Conservation (phyloP, 2,329 filamentous ascomycete species). For the Pseudocercospora fijiensis region DNA sequence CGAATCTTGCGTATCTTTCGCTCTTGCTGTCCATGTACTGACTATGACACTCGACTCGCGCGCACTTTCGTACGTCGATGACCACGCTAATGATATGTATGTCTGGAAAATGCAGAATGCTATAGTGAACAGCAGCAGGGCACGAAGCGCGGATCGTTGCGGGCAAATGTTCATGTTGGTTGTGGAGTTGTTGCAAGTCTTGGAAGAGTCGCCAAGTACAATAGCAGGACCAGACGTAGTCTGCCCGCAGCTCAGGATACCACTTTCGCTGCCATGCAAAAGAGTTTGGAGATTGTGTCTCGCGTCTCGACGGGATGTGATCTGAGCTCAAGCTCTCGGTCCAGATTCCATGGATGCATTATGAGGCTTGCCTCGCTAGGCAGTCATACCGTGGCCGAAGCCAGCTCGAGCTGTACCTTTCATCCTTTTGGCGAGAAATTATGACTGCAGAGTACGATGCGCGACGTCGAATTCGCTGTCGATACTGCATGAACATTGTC, state of each 20-base stretch:
- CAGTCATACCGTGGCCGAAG: not conserved
- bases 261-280: not conserved
- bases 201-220: not conserved
- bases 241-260: not conserved
- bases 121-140: not conserved
- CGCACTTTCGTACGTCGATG: not conserved
- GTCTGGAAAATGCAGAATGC: not conserved
- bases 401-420: not conserved
- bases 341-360: not conserved
- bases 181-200: not conserved
- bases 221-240: not conserved
- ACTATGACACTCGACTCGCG: not conserved
- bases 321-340: not conserved
- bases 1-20: not conserved
- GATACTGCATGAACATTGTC: not conserved
- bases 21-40: not conserved
- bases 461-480: not conserved
- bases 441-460: not conserved
- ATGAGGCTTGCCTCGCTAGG: not conserved
- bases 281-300: not conserved
- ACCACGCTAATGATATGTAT: constrained; percentile 10
- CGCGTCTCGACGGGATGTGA: not conserved
- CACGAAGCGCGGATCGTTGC: not conserved
- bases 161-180: not conserved
- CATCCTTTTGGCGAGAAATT: not conserved